These are phyloP conservation scores for Narthecium ossifragum DNA, from an alignment of 106 monocot species.

Conservation along the genomic window DNA sequence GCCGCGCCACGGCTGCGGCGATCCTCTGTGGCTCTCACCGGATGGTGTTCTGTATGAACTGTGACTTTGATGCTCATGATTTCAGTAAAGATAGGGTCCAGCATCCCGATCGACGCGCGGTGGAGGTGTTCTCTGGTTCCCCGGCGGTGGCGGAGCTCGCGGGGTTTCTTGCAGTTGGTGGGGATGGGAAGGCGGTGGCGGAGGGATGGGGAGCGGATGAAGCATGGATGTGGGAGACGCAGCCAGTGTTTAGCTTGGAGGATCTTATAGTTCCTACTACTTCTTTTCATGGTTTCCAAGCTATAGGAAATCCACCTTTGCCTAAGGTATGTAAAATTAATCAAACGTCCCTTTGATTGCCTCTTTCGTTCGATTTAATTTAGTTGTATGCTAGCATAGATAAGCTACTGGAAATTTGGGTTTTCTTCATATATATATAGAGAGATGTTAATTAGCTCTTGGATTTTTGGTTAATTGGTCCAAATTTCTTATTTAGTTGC, in stretches of 20 bases:
- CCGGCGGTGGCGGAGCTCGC: conserved; percentile 36
- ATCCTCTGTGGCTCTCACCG: conserved; percentile 25
- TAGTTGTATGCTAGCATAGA: too few species aligned
- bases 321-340: conserved; percentile 50
- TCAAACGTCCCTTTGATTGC: too few species aligned
- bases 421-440: too few species aligned
- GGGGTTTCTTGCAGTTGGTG: conserved; percentile 23
- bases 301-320: conserved; percentile 30
- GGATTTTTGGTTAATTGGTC: too few species aligned
- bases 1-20: conserved; percentile 28
- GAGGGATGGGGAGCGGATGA: conserved; percentile 15
- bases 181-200: conserved; percentile 15
- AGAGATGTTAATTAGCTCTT: too few species aligned
- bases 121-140: conserved; percentile 56
- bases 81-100: neutral
- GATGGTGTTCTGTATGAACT: conserved; percentile 34
- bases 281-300: conserved; percentile 35
- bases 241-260: conserved; percentile 30
- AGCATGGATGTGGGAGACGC: conserved; percentile 25
- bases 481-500: too few species aligned
- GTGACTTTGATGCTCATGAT: conserved; percentile 34
- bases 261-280: conserved; percentile 51
- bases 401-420: too few species aligned
- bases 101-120: conserved; percentile 26
- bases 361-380: too few species aligned